Base-by-base conservation (phyloP, 305 asterid genomes). In the Lippia alba region DNA sequence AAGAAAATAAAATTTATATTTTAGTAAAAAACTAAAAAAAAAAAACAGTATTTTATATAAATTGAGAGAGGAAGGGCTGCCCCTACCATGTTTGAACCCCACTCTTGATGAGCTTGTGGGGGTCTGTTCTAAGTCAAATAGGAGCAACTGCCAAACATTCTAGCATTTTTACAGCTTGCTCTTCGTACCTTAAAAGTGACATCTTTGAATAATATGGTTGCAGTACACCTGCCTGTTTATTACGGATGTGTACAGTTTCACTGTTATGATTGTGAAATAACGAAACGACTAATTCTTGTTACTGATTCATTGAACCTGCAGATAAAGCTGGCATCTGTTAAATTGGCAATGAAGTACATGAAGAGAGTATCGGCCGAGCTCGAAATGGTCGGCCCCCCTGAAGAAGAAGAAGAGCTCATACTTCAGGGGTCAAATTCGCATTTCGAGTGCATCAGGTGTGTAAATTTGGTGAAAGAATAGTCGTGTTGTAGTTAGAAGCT, bases 301-400 rank as follows among this genome's bases (percentile, higher is more conserved):
- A 57, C 58, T 45, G 1, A 73, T 10, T 12, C 32, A 1, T 9
- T 6, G 48, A 18, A 15, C 33, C 71, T n/a, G 78, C 85, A 94
- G 99, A 90, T 94, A 65, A 94, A 94, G 96, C 86, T 90, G 87
- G 99, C 97, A 81, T 91, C 98, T 0, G 99, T 92, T 44, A 92
- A 87, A 81, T 71, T 94, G 84, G 98, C 97, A 64, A 86, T 90
- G 97, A 91, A 94, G 87, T 92, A 91, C 92, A 89, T 94, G 97
- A 94, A 80, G 81, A 82, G 99, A 68, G 96, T 89, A 63, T 83
- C 90, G 0, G 91, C 96, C 9, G 97, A 87, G 88, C 96, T 94
- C 10, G 99, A 86, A 83, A 75, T 76, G 76, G 88, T 88, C 11
- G 86, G 71, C 4, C 89, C 92, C 74, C 95, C 82, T 3, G 98